Evolutionary conservation across 1,284 basidiomycete genomes (phyloP).

Genomic region (Athelia sp.): DNA sequence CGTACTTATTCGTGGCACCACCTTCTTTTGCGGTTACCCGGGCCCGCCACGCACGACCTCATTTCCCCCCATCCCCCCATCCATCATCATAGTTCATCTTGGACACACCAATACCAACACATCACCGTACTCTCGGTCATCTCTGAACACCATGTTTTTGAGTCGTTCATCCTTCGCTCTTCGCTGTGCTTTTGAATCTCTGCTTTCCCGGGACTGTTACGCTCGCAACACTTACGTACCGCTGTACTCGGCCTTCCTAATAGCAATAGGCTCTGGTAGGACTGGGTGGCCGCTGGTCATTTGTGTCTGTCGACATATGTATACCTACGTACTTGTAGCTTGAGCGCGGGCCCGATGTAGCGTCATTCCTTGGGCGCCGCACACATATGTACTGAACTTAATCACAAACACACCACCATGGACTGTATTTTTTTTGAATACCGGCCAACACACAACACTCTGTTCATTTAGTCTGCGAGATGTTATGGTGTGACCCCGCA

Average conservation of each 20-base stretch:
- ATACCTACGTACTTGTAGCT: slow-evolving; percentile 1
- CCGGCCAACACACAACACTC: too few relatives aligned
- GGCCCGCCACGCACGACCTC: not conserved
- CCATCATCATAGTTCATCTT: not conserved
- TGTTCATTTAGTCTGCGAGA: too few relatives aligned
- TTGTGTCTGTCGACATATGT: not conserved
- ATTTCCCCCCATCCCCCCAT: not conserved
- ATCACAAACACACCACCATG: not conserved
- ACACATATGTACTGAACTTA: not conserved
- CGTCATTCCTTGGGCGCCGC: not conserved
- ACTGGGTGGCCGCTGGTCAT: not conserved
- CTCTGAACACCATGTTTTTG: not conserved
- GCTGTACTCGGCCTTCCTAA: not conserved
- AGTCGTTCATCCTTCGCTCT: not conserved
- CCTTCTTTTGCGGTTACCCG: not conserved
- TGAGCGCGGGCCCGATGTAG: not conserved
- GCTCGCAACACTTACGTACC: not conserved
- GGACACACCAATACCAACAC: not conserved
- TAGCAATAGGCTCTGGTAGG: too few relatives aligned
- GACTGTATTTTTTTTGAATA: too few relatives aligned
- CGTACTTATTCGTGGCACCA: not conserved
- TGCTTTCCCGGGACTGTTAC: not conserved
- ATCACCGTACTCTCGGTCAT: not conserved
- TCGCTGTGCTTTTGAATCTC: not conserved
- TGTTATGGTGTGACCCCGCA: too few relatives aligned